Evolutionary conservation across 805 yeast genomes (phyloP), one percentile per base, ranked within the genome.

Genomic region (Yamadazyma philogaea): DNA sequence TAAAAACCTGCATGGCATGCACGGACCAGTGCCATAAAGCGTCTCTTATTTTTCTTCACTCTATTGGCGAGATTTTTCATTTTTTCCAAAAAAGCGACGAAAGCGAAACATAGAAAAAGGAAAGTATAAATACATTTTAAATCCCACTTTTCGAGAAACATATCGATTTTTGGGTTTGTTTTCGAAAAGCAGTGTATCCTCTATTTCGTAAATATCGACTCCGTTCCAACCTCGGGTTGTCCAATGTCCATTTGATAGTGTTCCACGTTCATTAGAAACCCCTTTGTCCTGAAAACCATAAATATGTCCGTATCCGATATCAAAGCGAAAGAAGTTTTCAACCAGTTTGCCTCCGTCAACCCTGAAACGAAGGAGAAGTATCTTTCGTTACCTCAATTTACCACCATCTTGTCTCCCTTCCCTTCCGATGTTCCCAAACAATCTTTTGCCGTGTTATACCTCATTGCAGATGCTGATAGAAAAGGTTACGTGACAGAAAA

Each of bases 401-500:
- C 63, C 24, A 52, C 67, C 28, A 55, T 70, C 32, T 57, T 70
- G 44, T 59, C 74, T 22, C 75, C 75, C 8, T 70, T 66, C 46
- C 63, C 64, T 30, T 53, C 64, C 26, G 75, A 70, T 48, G 54
- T 70, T 34, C 68, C 72, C 14, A 61, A 54, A 39, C 61, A 60
- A 34, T 51, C 71, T 5, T 68, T 59, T 41, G 57, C 73, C 5
- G 73, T 90, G 46, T 79, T 91, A 37, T 91, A 85, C 58, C 70
- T 84, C 43, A 80, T 88, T 20, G 87, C 96, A 12, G 98, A 91
- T 64, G 78, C 78, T 45, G 71, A 74, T 30, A 70, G 74, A 43
- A 78, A 79, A 50, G 97, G 96, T 6, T 81, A 73, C 45, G 71
- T 87, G 38, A 73, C 78, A 20, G 68, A 81, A 38, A 60, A 69